A percentile compares a stretch with the other conserved stretches of the same genome.
Evolutionary conservation across 805 yeast genomes (phyloP).

Genomic region (Brettanomyces bruxellensis): DNA sequence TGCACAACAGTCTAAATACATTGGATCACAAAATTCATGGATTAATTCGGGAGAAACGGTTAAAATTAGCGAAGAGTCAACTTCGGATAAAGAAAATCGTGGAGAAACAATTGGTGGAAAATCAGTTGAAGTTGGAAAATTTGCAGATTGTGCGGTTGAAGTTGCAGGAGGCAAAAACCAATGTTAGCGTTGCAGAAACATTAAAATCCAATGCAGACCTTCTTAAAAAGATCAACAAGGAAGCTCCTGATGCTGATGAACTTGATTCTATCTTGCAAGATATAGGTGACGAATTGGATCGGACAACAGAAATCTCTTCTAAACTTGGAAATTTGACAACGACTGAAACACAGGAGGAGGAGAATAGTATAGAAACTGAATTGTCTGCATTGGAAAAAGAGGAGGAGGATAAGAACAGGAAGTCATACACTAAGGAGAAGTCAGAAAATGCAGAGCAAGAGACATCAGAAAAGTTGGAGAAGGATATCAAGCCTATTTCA

Average conservation of each 20-base stretch:
- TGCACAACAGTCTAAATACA: constrained; percentile 6
- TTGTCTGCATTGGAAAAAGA: constrained; percentile 7
- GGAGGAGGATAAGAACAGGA: constrained; percentile 1
- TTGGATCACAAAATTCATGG: constrained; percentile 7
- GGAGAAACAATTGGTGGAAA: constrained; percentile 13
- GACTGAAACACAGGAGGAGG: constrained; percentile 6
- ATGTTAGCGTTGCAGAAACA: constrained; percentile 12
- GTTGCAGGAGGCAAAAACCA: constrained; percentile 21
- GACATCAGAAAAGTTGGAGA: background rate
- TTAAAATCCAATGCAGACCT: constrained; percentile 18
- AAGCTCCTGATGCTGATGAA: constrained; percentile 8
- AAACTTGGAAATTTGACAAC: constrained; percentile 6
- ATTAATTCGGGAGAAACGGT: constrained; percentile 11
- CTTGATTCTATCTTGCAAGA: constrained; percentile 16
- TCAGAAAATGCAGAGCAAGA: background rate
- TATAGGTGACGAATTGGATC: constrained; percentile 10
- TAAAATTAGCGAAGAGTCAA: constrained; percentile 14
- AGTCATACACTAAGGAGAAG: background rate
- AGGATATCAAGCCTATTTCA: background rate
- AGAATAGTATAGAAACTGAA: constrained; percentile 18
- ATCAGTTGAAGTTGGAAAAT: constrained; percentile 14
- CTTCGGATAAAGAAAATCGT: constrained; percentile 15
- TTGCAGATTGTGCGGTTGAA: constrained; percentile 14
- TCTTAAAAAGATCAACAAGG: constrained; percentile 16
- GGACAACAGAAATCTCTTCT: constrained; percentile 11